These are phyloP conservation scores for Stephanocyclus meneghinianus DNA, from an alignment of 352 stramenopile species.

Conservation along the genomic window DNA sequence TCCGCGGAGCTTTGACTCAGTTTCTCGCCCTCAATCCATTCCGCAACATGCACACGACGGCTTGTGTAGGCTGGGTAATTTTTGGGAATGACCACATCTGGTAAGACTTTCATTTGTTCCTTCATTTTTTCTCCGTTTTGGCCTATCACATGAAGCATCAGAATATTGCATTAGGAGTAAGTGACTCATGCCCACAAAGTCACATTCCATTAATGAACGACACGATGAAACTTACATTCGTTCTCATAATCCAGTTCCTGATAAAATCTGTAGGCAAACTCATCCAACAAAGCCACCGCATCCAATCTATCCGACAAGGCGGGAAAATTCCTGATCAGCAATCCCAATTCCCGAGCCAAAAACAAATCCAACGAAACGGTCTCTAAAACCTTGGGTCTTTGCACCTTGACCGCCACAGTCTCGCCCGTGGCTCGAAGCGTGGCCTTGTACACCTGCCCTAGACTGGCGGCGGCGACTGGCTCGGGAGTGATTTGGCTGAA, in stretches of 20 bases:
- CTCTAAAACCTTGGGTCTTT: slow-evolving; percentile 80
- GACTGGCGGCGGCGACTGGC: slow-evolving; percentile 74
- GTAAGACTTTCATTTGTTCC: slow-evolving; percentile 82
- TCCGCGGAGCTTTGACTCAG: slow-evolving; percentile 81
- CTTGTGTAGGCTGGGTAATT: slow-evolving; percentile 85
- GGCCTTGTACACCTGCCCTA: slow-evolving; percentile 75
- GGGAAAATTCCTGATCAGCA: slow-evolving; percentile 74
- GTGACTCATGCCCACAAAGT: no score
- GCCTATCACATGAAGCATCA: not conserved
- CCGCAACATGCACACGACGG: slow-evolving; percentile 84
- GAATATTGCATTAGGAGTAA: no score
- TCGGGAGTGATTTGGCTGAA: slow-evolving; percentile 85
- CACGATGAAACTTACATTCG: slow-evolving; percentile 57
- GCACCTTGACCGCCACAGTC: slow-evolving; percentile 83
- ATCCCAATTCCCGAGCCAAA: slow-evolving; percentile 74
- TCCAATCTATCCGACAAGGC: slow-evolving; percentile 76
- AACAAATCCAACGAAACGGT: slow-evolving; percentile 85
- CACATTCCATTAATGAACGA: not conserved
- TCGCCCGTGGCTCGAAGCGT: slow-evolving; percentile 74
- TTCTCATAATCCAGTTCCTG: slow-evolving; percentile 87
- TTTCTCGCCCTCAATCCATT: slow-evolving; percentile 88
- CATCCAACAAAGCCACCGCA: slow-evolving; percentile 85
- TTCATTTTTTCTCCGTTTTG: slow-evolving; percentile 83
- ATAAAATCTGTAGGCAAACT: slow-evolving; percentile 87
- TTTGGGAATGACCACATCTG: slow-evolving; percentile 82